Base-by-base conservation (phyloP, 176 grass and related monocot species). In the Zea luxurians region DNA sequence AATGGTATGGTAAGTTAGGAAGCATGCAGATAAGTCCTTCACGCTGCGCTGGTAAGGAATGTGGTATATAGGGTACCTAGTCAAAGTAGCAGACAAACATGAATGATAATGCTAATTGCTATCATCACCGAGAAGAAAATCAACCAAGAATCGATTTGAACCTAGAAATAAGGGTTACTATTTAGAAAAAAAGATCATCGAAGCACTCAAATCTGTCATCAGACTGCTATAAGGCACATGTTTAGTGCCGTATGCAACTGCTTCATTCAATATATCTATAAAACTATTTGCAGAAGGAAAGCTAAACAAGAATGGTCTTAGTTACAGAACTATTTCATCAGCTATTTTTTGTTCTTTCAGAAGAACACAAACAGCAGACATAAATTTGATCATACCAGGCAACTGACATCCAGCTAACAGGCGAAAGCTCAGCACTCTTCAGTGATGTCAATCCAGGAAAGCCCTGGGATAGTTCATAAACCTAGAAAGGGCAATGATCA, bases 1-100 rank as follows among this genome's bases (percentile, higher is more conserved):
- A 65, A 99, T 81, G 58, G 71, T 78, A 67, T 99, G 96, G 70
- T 93, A 99, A 61, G 96, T 99, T 83, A 99, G 76, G 86, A 99
- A 99, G 83, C 92, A 93, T 17, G 88, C 79, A 63, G 82, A 88
- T 61, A 90, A 81, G 38, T 90, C 88, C 52, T 93, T 94, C 80
- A 86, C 80, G 12, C 77, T 94, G 78, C 72, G 78, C 66, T 83
- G 86, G 62, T 85, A 73, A 64, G 96, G 92, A 81, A 99, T 99
- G 43, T 94, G 85, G 84, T 95, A 99, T 68, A 99, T 99, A 55
- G 96, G 96, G 76, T 95, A 95, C 96, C 96, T 99, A 67, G 87
- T 83, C 43, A 83, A 61, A 67, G 74, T 41, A 94, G 55, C 60
- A 66, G 68, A 77, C 60, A 66, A 64, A 77, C 9, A 13, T 81